phyloP scores from a whole-genome alignment of 1,284 basidiomycete species.

The Ganoderma sinense region DNA sequence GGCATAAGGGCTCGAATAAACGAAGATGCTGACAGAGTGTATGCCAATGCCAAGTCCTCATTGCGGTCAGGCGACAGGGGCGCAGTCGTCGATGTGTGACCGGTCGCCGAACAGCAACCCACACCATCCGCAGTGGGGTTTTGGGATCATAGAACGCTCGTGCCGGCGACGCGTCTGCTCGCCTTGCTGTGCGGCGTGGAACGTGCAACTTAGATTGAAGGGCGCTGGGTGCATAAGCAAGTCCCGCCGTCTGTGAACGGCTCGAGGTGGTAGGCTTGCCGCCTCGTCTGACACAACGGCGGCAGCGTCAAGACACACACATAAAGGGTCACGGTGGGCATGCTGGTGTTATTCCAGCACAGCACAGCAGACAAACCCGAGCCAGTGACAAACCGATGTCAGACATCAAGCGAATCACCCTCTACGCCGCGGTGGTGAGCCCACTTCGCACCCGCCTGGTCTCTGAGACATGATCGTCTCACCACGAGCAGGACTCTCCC shows the following conservation, averaged over 20 bases:
- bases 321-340: not conserved
- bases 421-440: constrained; percentile 56
- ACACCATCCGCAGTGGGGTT: not conserved
- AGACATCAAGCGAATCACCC: constrained; percentile 44
- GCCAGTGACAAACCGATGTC: constrained; percentile 1
- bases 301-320: not conserved
- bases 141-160: not conserved
- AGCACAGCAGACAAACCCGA: not conserved
- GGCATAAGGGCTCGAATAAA: no score
- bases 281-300: not conserved
- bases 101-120: not conserved
- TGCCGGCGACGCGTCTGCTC: not conserved
- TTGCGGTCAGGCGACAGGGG: not conserved
- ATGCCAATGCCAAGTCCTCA: no score
- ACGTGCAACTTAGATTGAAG: not conserved
- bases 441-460: not conserved
- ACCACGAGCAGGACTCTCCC: constrained; percentile 7
- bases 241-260: not conserved
- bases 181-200: not conserved
- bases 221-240: not conserved
- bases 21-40: no score
- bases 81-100: not conserved
- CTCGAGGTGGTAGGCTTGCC: not conserved
- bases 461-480: not conserved
- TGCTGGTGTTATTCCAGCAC: not conserved